Conservation (phyloP, 352 stramenopile genomes). For the Phytophthora podocarpi region DNA sequence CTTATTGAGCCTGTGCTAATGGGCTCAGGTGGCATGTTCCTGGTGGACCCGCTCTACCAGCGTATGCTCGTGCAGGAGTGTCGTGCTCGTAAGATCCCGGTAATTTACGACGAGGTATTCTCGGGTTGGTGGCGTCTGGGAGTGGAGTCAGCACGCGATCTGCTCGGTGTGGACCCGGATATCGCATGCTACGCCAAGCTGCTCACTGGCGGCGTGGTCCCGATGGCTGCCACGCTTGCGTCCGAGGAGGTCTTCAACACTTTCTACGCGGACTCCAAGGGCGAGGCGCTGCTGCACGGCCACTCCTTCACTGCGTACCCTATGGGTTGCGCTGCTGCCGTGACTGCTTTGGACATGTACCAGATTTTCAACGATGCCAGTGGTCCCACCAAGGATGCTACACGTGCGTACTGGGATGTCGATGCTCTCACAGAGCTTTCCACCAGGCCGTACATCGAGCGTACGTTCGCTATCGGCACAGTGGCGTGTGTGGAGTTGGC, state of each 20-base stretch:
- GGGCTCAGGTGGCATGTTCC: conserved; percentile 87
- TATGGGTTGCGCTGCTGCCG: conserved; percentile 85
- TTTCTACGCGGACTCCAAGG: conserved; percentile 90
- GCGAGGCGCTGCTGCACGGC: conserved; percentile 88
- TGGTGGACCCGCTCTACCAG: conserved; percentile 94
- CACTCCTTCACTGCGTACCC: conserved; percentile 94
- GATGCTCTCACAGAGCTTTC: conserved; percentile 56
- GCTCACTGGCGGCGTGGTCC: conserved; percentile 89
- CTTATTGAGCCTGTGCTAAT: conserved; percentile 93
- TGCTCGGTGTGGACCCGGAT: conserved; percentile 88
- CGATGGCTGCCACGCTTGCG: conserved; percentile 86
- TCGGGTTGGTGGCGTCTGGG: conserved; percentile 92
- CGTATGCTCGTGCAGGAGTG: conserved; percentile 85
- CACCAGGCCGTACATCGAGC: conserved; percentile 49
- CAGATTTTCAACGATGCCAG: conserved; percentile 56
- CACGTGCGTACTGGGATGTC: conserved; percentile 67
- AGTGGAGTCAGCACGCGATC: conserved; percentile 80
- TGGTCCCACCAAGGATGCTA: conserved; percentile 22
- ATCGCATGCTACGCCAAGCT: conserved; percentile 93
- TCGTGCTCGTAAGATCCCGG: conserved; percentile 74
- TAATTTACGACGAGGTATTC: conserved; percentile 94
- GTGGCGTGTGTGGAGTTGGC: conserved; percentile 77
- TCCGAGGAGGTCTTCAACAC: conserved; percentile 90
- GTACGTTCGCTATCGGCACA: conserved; percentile 80
- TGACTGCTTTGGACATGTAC: conserved; percentile 91